phyloP scores from a whole-genome alignment of 1,139 yeast species.

The Williopsis jadinii region DNA sequence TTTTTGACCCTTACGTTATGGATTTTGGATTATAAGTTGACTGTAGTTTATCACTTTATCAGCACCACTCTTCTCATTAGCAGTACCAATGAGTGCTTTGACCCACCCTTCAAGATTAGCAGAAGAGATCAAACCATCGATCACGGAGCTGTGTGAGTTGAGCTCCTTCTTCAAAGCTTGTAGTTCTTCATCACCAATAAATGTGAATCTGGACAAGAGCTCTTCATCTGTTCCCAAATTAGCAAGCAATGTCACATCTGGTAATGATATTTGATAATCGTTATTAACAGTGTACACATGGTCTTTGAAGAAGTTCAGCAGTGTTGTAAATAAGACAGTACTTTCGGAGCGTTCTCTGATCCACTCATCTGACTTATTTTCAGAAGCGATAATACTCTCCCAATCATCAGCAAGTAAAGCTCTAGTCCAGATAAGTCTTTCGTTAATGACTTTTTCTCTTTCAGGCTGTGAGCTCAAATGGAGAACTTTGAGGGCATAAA shows the following conservation, averaged over 20 bases:
- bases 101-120: constrained; percentile 28
- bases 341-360: constrained; percentile 34
- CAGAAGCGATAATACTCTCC: constrained; percentile 33
- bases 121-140: constrained; percentile 18
- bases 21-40: constrained; percentile 21
- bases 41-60: constrained; percentile 29
- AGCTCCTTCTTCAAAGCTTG: constrained; percentile 22
- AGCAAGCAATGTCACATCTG: constrained; percentile 17
- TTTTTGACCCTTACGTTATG: background rate
- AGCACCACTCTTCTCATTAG: constrained; percentile 29
- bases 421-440: constrained; percentile 53
- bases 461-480: constrained; percentile 26
- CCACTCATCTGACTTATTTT: constrained; percentile 37
- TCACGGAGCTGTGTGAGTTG: constrained; percentile 21
- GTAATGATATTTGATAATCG: constrained; percentile 24
- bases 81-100: constrained; percentile 30
- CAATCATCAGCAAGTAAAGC: constrained; percentile 57
- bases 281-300: constrained; percentile 22
- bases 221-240: constrained; percentile 15
- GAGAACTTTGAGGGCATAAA: constrained; percentile 36
- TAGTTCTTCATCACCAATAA: constrained; percentile 19
- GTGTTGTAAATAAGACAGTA: constrained; percentile 42
- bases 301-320: constrained; percentile 29
- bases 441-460: constrained; percentile 26
- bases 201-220: constrained; percentile 19